Percentiles rank a stretch among this genome's conserved stretches.
Evolutionary conservation across 1,139 yeast species (phyloP).

Genomic region (Saccharomyces hybrid): DNA sequence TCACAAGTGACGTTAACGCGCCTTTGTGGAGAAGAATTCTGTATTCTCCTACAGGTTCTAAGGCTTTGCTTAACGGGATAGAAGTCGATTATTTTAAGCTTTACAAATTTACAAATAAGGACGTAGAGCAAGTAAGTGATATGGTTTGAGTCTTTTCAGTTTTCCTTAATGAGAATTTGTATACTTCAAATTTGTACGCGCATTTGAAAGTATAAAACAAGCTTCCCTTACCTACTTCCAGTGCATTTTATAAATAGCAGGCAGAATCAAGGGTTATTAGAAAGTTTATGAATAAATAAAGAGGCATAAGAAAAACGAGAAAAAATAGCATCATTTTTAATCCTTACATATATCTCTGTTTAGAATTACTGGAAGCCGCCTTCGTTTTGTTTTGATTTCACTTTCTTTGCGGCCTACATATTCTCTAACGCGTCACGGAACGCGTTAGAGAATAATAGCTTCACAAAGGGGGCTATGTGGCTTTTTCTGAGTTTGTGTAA

Average conservation of each 20-base stretch:
- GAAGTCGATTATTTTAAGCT: conserved; percentile 57
- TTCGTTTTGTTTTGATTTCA: background rate
- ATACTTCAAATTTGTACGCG: background rate
- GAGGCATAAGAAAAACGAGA: background rate
- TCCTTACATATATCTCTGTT: conserved; percentile 19
- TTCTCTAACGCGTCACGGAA: background rate
- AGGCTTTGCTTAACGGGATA: conserved; percentile 51
- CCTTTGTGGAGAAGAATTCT: conserved; percentile 42
- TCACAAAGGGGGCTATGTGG: background rate
- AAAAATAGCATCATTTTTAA: background rate
- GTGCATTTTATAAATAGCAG: background rate
- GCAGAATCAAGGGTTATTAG: background rate
- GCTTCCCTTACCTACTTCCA: background rate
- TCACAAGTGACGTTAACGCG: conserved; percentile 39
- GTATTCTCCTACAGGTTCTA: conserved; percentile 51
- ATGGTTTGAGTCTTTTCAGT: conserved; percentile 4
- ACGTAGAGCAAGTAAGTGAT: conserved; percentile 3
- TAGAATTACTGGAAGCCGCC: conserved; percentile 60
- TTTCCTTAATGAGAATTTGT: background rate
- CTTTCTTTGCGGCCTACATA: background rate
- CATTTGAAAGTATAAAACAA: background rate
- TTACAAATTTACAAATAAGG: conserved; percentile 40
- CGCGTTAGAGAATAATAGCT: background rate
- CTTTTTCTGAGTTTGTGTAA: background rate
- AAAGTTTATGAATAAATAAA: background rate